Evolutionary conservation across 192 early-diverging fungal species (phyloP), one percentile per base, ranked within the genome.

Genomic region (Chytriomyces sp.): DNA sequence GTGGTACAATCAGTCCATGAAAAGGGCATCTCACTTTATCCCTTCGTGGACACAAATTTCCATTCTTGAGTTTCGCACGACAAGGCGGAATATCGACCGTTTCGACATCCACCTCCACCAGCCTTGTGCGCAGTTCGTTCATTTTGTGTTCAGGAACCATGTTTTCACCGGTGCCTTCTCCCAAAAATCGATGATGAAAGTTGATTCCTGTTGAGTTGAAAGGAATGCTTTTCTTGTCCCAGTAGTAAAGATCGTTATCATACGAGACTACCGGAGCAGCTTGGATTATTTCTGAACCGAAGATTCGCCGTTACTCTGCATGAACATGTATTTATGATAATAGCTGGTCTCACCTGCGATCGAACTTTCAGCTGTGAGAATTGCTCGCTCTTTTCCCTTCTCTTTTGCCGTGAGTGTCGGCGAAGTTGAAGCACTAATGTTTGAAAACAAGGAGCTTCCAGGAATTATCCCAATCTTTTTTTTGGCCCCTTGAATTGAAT

Each of bases 141-240:
- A 73, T 73, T 3, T 45, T 48, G 13, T 8, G n/a, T 23, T 73
- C 71, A 45, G 71, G 71, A n/a, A 73, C 47, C 9, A 73, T 43
- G 60, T 73, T 73, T 62, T 73, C 71, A 11, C 71, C 71, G 2
- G 10, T 61, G 28, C 71, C 71, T 60, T 73, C 71, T 18, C 71
- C 71, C 28, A 73, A 44, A 46, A 73, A 73, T 18, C 71, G 71
- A 48, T 73, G 71, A 44, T 73, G 71, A 46, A 73, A 73, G 23
- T 73, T 45, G 8, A 73, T 61, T 28, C 71, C 71, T 6, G 71
- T 62, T 8, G 71, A 46, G 26, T 76, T 76, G 53, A 76, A 61
- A 7, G 64, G 75, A 18, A 69, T n/a, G 26, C 26, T 18, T 68
- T 76, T 76, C 43, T 69, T 69, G 75, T 76, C 67, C 65, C 75